Conservation (phyloP, 2,329 filamentous ascomycete species). For the Fusarium keratoplasticum region DNA sequence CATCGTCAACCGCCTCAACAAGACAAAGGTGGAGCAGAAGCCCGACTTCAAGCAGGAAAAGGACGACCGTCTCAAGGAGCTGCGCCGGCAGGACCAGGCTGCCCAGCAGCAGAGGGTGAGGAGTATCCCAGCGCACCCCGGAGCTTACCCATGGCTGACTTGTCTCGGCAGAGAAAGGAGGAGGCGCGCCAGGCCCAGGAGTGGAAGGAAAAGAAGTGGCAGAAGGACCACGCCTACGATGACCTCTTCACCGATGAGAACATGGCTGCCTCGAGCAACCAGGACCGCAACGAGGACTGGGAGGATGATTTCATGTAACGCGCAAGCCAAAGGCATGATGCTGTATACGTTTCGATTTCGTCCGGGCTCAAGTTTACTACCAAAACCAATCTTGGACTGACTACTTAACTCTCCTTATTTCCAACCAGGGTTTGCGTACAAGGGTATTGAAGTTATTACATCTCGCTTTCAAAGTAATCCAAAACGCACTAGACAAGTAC, state of each 20-base stretch:
- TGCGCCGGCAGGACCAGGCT: constrained; percentile 78
- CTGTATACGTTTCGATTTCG: background rate
- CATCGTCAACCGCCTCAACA: constrained; percentile 97
- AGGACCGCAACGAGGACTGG: constrained; percentile 81
- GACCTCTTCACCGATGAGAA: constrained; percentile 88
- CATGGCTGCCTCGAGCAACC: constrained; percentile 82
- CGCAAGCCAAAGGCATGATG: background rate
- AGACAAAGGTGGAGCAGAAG: constrained; percentile 90
- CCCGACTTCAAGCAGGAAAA: constrained; percentile 87
- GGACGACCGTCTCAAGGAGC: constrained; percentile 78
- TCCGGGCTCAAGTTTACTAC: background rate
- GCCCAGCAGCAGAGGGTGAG: constrained; percentile 71
- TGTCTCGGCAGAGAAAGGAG: constrained; percentile 74
- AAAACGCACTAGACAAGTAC: background rate
- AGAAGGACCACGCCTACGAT: constrained; percentile 98
- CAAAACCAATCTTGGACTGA: constrained; percentile 1
- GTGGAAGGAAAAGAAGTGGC: constrained; percentile 88
- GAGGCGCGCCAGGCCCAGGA: constrained; percentile 80
- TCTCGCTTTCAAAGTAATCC: constrained; percentile 1
- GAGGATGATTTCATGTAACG: constrained; percentile 92
- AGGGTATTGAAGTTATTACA: constrained; percentile 27
- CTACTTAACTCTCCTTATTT: background rate
- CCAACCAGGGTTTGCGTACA: constrained; percentile 9
- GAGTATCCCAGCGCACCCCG: background rate
- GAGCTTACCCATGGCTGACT: background rate